Base-by-base conservation (phyloP, 495 filamentous ascomycete species). In the Tetracladium marchalianum region DNA sequence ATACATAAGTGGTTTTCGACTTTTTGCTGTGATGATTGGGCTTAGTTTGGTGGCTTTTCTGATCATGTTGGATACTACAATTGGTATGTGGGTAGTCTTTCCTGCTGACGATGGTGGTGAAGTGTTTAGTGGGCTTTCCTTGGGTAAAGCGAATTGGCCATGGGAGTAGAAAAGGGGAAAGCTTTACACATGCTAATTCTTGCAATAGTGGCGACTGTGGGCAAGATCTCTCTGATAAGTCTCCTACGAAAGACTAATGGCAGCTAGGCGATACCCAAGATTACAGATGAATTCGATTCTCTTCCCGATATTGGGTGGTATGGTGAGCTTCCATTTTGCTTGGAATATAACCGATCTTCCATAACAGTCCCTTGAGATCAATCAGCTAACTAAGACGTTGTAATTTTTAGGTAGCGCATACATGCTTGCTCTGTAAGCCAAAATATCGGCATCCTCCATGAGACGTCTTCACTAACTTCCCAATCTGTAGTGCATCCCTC, bases 231-330 rank as follows among this genome's bases (percentile, higher is more conserved):
- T 27, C 22, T 3, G 7, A 27, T 27, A 27, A 3, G 22, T n/a
- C 22, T 27, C 7, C 7, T 3, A 3, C 22, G 7, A 27, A 27
- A 27, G 3, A 27, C 22, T 27, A 27, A 27, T 27, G 22, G 7
- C 3, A 27, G 22, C 22, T 10, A 49, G 8, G 72, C 71, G 44
- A 59, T 62, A 22, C 61, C 61, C 10, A 40, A 12, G 16, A 72
- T 72, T 46, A 67, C 68, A 3, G 56, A 53, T 41, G 61, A 67
- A 9, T 69, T 70, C 46, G 53, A 67, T n/a, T 64, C 60, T 8
- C 53, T 71, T 12, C 49, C 47, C 11, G 71, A 75, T 35, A 65
- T 73, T 31, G 66, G 71, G 27, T 78, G 73, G 76, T 78, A 78
- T 44, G 67, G 63, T 27, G 7, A 27, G 22, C 7, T 27, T 27